These are phyloP conservation scores for Penicillium freii DNA, from an alignment of 2,329 filamentous ascomycete genomes.

Conservation along the genomic window DNA sequence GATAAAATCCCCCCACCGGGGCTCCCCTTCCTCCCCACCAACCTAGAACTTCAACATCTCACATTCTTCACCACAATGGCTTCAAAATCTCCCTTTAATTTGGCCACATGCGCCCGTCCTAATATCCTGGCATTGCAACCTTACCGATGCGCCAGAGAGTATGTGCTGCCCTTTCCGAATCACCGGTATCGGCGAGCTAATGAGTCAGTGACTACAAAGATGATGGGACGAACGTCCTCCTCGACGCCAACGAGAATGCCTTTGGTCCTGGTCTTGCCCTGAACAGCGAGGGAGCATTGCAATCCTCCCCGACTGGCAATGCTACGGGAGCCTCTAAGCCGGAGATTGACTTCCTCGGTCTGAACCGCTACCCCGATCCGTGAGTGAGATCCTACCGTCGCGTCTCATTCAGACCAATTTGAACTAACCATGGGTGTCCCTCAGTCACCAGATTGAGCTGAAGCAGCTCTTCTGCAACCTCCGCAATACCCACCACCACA, in stretches of 20 bases:
- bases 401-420: background rate
- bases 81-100: slow-evolving; percentile 60
- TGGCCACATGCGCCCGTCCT: slow-evolving; percentile 70
- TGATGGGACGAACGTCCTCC: slow-evolving; percentile 89
- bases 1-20: slow-evolving; percentile 6
- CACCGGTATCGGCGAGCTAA: slow-evolving; percentile 21
- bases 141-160: slow-evolving; percentile 81
- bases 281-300: slow-evolving; percentile 48
- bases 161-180: slow-evolving; percentile 44
- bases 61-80: slow-evolving; percentile 33
- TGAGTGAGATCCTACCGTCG: slow-evolving; percentile 27
- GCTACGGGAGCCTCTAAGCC: slow-evolving; percentile 48
- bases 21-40: background rate
- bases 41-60: background rate
- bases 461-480: slow-evolving; percentile 84
- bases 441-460: slow-evolving; percentile 74
- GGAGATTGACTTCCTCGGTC: slow-evolving; percentile 71
- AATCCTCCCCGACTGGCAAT: slow-evolving; percentile 44
- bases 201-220: slow-evolving; percentile 90
- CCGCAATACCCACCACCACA: slow-evolving; percentile 79
- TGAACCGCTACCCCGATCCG: slow-evolving; percentile 95
- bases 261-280: slow-evolving; percentile 76
- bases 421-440: background rate
- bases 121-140: slow-evolving; percentile 76
- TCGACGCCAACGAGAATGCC: slow-evolving; percentile 98